Conservation (phyloP, 1,284 basidiomycete genomes). For the Nidula niveotomentosa region DNA sequence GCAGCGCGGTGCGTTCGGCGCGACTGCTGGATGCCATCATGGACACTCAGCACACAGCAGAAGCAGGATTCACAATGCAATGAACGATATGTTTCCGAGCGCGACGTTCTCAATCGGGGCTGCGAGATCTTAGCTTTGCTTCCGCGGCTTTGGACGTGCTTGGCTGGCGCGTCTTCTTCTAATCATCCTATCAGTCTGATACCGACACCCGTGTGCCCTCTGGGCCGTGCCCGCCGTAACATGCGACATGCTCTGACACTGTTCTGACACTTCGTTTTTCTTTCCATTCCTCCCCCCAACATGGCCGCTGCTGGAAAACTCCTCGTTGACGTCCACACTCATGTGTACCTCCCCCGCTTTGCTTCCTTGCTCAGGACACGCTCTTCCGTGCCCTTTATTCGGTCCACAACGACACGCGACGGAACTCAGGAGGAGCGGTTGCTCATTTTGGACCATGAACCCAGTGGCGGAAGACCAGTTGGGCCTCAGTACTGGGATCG, state of each 20-base stretch:
- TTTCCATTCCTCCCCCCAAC: slow-evolving; percentile 1
- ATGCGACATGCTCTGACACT: not conserved
- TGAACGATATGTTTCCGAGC: too few species aligned
- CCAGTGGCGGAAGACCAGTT: slow-evolving; percentile 65
- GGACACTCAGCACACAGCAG: too few species aligned
- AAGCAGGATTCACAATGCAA: too few species aligned
- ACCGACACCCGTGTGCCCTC: too few species aligned
- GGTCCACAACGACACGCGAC: slow-evolving; percentile 44
- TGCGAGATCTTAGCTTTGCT: too few species aligned
- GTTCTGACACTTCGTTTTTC: not conserved
- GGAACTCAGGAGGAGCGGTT: slow-evolving; percentile 61
- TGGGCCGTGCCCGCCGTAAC: too few species aligned
- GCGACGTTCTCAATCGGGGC: too few species aligned
- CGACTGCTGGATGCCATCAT: too few species aligned
- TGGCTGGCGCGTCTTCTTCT: too few species aligned
- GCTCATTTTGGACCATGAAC: slow-evolving; percentile 76
- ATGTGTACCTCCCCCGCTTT: slow-evolving; percentile 79
- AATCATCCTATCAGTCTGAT: too few species aligned
- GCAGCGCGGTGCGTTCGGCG: too few species aligned
- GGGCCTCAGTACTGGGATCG: slow-evolving; percentile 78
- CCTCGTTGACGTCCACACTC: slow-evolving; percentile 80
- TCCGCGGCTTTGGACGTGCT: too few species aligned
- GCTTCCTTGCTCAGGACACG: slow-evolving; percentile 63
- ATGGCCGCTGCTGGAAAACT: slow-evolving; percentile 29
- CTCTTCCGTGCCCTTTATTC: slow-evolving; percentile 64